Base-by-base conservation (phyloP, 1,139 yeast genomes). In the Protomyces macrosporus region DNA sequence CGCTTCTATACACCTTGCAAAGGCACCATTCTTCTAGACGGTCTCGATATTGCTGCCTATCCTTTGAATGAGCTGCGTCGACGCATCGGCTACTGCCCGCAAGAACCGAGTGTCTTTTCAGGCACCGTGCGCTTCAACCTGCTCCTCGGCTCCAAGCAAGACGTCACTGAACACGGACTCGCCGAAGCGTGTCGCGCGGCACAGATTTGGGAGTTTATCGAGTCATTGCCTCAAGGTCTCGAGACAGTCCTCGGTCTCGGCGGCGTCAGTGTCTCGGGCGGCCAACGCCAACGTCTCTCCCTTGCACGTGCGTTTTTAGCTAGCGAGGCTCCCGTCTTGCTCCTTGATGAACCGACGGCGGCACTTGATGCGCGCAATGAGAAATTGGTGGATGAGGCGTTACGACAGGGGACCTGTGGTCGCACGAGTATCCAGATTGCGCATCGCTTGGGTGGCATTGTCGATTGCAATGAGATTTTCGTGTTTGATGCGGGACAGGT, bases 51-150 rank as follows among this genome's bases (percentile, higher is more conserved):
- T 54, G 77, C 82, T 7, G 81, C 82, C 34, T 79, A 87, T 67
- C 88, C 88, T 70, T 82, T 88, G 48, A 88, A 88, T 73, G 82
- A 86, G 42, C 78, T 88, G 70, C 80, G 98, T 68, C 76, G 85
- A 40, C 81, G 84, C 65, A 76, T 90, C 34, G 97, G 97, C 5
- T 87, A 89, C 65, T 98, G 91, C 3, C 93, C 88, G 68, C 98
- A 91, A 74, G 97, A 91, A 70, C 96, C 98, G 0, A 82, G 88
- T 16, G 77, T 91, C 64, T 89, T 90, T 79, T 86, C 93, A 58
- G 97, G 97, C 1, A 84, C 95, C 0, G 84, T 91, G 42, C 83
- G 86, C 63, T 96, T 90, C 33, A 91, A 91, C 71, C 86, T 91
- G 60, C 80, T 84, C 6, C 90, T 90, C 72, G 78, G 77, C 16